Evolutionary conservation across 768 basidiomycete species (phyloP).

Genomic region (Suillus subaureus): DNA sequence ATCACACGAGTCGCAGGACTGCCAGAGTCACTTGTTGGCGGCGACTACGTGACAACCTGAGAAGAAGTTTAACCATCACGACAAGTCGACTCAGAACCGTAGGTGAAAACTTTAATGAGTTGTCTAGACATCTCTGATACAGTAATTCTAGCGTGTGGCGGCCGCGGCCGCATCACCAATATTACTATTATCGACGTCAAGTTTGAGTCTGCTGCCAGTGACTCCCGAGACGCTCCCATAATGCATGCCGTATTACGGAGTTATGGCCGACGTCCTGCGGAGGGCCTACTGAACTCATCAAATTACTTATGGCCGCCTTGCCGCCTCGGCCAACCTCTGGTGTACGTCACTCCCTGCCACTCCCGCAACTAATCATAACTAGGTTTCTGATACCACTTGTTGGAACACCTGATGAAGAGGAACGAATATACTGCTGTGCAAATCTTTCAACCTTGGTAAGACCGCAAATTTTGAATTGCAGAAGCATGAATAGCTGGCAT

Average conservation of each 20-base stretch:
- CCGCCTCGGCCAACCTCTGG: neutral
- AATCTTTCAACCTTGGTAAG: neutral
- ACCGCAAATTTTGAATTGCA: neutral
- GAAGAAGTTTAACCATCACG: neutral
- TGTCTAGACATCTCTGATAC: neutral
- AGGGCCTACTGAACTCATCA: neutral
- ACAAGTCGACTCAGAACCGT: neutral
- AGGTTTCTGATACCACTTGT: neutral
- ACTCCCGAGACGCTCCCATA: neutral
- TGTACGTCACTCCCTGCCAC: neutral
- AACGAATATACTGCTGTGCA: neutral
- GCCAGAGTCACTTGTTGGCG: neutral
- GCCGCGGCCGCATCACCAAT: neutral
- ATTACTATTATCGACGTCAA: neutral
- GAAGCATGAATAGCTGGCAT: neutral
- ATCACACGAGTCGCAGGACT: neutral
- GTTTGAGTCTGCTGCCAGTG: neutral
- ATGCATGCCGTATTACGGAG: neutral
- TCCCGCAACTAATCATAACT: neutral
- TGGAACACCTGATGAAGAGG: neutral
- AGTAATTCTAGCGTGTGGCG: neutral
- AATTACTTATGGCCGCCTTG: neutral
- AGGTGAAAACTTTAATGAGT: neutral
- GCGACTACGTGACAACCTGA: neutral
- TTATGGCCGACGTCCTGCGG: neutral